A percentile compares a stretch with the other conserved stretches of the same genome.
These are phyloP conservation scores for Neurospora hispaniola DNA, from an alignment of 495 filamentous ascomycete genomes.

Conservation along the genomic window DNA sequence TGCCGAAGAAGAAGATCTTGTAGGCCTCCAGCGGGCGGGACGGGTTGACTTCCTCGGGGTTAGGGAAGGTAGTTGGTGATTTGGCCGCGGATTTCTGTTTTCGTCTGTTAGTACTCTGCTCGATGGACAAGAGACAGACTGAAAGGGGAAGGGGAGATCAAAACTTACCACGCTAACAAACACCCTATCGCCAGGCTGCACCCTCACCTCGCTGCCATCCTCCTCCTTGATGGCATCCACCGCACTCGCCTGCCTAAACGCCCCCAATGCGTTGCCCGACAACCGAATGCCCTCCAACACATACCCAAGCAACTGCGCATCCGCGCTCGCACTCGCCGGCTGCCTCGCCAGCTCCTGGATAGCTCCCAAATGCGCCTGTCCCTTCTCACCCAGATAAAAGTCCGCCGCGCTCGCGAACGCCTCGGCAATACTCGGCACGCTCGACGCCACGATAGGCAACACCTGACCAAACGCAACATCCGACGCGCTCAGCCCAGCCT, in stretches of 20 bases:
- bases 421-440: constrained; percentile 61
- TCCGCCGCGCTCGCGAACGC: constrained; percentile 68
- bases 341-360: constrained; percentile 43
- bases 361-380: constrained; percentile 44
- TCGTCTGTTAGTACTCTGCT: constrained; percentile 37
- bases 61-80: constrained; percentile 56
- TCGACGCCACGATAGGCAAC: constrained; percentile 31
- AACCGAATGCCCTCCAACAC: constrained; percentile 44
- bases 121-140: no score
- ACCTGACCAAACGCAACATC: constrained; percentile 70
- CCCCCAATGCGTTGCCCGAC: constrained; percentile 30
- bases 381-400: constrained; percentile 54
- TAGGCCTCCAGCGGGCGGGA: constrained; percentile 59
- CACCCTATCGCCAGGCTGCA: constrained; percentile 31
- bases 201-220: constrained; percentile 30
- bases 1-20: constrained; percentile 53
- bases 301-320: constrained; percentile 38
- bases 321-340: constrained; percentile 20
- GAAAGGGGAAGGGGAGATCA: constrained; percentile 9
- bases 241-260: constrained; percentile 41
- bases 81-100: constrained; percentile 50
- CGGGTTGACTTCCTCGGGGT: constrained; percentile 53
- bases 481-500: constrained; percentile 50
- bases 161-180: constrained; percentile 45
- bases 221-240: constrained; percentile 40